Evolutionary conservation across 495 filamentous ascomycete species (phyloP).

Genomic region (Massariosphaeria phaeospora): DNA sequence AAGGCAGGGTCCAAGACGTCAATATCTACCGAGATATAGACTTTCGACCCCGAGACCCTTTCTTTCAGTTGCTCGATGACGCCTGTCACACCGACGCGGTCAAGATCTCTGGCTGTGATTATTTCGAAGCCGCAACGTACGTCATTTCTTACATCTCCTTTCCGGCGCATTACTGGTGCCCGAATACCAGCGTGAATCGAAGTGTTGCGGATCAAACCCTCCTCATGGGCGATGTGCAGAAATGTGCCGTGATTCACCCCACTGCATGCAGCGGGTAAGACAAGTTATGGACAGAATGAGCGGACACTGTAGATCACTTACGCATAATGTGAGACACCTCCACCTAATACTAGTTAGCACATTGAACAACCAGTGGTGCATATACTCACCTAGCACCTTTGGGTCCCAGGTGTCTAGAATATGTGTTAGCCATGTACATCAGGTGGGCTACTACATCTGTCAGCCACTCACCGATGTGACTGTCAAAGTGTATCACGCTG

Average conservation of each 20-base stretch:
- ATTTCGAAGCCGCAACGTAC: conserved; percentile 49
- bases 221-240: conserved; percentile 51
- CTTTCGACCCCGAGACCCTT: conserved; percentile 34
- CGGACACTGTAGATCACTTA: conserved; percentile 33
- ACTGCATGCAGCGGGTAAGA: conserved; percentile 23
- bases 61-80: conserved; percentile 37
- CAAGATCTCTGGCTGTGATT: conserved; percentile 39
- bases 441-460: background rate
- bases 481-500: conserved; percentile 54
- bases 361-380: background rate
- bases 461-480: conserved; percentile 43
- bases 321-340: conserved; percentile 50
- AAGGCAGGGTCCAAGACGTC: conserved; percentile 44
- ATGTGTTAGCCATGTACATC: conserved; percentile 11
- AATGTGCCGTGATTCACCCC: conserved; percentile 53
- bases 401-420: conserved; percentile 49
- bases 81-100: conserved; percentile 37
- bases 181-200: conserved; percentile 51
- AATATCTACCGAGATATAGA: conserved; percentile 45
- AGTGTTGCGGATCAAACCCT: conserved; percentile 47
- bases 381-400: conserved; percentile 40
- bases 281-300: background rate
- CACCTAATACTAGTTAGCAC: conserved; percentile 31
- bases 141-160: conserved; percentile 48
- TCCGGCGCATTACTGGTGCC: conserved; percentile 43